Evolutionary conservation across 345 rosid genomes (phyloP).

Genomic region (Citrus trifoliata): DNA sequence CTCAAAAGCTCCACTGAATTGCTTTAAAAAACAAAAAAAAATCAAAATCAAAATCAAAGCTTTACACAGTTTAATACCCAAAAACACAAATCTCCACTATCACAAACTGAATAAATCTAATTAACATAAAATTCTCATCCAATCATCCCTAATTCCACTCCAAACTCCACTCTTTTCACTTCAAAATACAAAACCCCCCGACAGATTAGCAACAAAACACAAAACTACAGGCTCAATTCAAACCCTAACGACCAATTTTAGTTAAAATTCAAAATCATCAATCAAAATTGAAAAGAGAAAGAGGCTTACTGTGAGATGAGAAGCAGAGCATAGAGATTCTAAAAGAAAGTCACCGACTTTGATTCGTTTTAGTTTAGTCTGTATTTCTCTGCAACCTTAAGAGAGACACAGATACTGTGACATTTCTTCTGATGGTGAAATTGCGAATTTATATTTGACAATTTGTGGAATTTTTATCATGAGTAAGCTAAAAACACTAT

Average conservation of each 20-base stretch:
- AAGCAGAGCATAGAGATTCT: slow-evolving; percentile 18
- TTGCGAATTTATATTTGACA: background rate
- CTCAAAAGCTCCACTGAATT: background rate
- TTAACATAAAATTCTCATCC: slow-evolving; percentile 4
- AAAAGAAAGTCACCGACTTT: slow-evolving; percentile 18
- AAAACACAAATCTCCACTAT: background rate
- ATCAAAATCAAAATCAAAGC: background rate
- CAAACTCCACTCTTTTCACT: background rate
- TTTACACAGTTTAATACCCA: background rate
- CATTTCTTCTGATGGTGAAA: slow-evolving; percentile 18
- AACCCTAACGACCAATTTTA: background rate
- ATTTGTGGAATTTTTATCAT: background rate
- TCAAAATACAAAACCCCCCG: background rate
- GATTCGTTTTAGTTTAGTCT: slow-evolving; percentile 8
- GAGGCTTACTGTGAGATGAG: slow-evolving; percentile 20
- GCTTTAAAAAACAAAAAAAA: background rate
- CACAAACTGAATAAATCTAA: background rate
- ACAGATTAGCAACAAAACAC: background rate
- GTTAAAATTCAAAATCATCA: background rate
- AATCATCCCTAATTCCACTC: slow-evolving; percentile 5
- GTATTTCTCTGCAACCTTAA: slow-evolving; percentile 29
- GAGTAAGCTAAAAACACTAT: background rate
- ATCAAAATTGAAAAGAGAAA: background rate
- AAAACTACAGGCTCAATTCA: background rate
- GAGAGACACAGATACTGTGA: slow-evolving; percentile 31